phyloP scores from a whole-genome alignment of 768 basidiomycete genomes.

The Mycena haematopus region DNA sequence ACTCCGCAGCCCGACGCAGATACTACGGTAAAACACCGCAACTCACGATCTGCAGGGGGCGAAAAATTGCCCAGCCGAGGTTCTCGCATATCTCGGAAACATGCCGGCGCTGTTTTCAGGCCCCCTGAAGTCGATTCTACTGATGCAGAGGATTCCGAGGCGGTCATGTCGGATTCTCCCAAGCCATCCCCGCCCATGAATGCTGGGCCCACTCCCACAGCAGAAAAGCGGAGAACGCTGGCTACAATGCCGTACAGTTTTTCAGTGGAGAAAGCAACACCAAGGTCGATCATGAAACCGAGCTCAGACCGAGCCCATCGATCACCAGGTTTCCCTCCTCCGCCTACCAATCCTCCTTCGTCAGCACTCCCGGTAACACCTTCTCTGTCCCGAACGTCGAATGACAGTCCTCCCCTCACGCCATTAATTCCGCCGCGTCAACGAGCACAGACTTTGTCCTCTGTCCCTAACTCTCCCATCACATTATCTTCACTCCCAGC shows the following conservation, averaged over 20 bases:
- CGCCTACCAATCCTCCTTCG: conserved; percentile 55
- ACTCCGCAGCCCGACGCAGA: conserved; percentile 3
- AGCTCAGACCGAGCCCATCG: conserved; percentile 35
- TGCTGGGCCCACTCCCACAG: conserved; percentile 22
- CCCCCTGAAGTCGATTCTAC: conserved; percentile 24
- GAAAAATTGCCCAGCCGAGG: conserved; percentile 16
- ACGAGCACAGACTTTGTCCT: conserved; percentile 45
- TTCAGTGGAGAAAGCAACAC: conserved; percentile 30
- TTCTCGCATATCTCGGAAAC: conserved; percentile 26
- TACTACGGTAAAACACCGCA: conserved; percentile 26
- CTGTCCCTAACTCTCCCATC: conserved; percentile 24
- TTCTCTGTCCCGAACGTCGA: conserved; percentile 18
- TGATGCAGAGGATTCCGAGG: conserved; percentile 31
- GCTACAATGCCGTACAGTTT: conserved; percentile 32
- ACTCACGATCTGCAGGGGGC: conserved; percentile 21
- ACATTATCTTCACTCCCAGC: conserved; percentile 28
- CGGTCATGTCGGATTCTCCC: conserved; percentile 30
- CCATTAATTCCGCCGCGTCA: conserved; percentile 34
- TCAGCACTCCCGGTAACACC: conserved; percentile 44
- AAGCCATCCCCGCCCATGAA: conserved; percentile 27
- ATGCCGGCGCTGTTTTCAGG: conserved; percentile 13
- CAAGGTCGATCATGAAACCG: conserved; percentile 40
- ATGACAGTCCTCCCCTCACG: conserved; percentile 3
- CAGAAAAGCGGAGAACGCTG: conserved; percentile 31
- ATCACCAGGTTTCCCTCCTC: conserved; percentile 39